Base-by-base conservation (phyloP, 441 rosid species). In the Gossypium davidsonii region DNA sequence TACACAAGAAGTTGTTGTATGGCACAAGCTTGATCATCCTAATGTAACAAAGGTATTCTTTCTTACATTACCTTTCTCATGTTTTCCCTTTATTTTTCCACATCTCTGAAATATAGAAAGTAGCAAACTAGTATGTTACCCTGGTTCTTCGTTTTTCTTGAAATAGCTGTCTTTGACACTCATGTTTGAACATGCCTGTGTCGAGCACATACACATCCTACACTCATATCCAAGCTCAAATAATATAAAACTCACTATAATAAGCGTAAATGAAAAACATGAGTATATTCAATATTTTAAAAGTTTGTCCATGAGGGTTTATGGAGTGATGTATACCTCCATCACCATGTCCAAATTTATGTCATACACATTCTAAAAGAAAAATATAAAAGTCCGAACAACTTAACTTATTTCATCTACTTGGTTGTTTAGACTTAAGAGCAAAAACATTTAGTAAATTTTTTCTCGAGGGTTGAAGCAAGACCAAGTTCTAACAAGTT, bases 21-120 rank as follows among this genome's bases (percentile, higher is more conserved):
- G 94, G 94, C 90, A 89, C 81, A 89, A 86, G 85, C 90, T 89
- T 31, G 91, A 89, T 59, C 94, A 89, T 82, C 91, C 91, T 73
- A 89, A 89, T 42, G 88, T 89, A 69, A 89, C 90, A 20, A 89
- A 86, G 88, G 93, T 86, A 82, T 51, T 67, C 20, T 69, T 68
- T 74, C 26, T 51, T 18, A 12, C 48, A 42, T 42, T 10, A 42
- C 48, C 48, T 42, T 57, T 55, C 26, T 55, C 59, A 55, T 55
- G 26, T 1, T 55, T 55, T 55, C 48, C 14, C 48, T 42, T 42
- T 42, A 42, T 42, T 42, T 42, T 10, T 42, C 4, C 12, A 42
- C 48, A 9, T 42, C 48, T 42, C 48, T 42, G 12, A 42, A 42
- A 42, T 9, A 10, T 11, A 42, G 48, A 10, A 42, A 42, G 4